A percentile compares a stretch with the other conserved stretches of the same genome.
Evolutionary conservation across 1,139 yeast genomes (phyloP).

Genomic region (Arxiozyma telluris): DNA sequence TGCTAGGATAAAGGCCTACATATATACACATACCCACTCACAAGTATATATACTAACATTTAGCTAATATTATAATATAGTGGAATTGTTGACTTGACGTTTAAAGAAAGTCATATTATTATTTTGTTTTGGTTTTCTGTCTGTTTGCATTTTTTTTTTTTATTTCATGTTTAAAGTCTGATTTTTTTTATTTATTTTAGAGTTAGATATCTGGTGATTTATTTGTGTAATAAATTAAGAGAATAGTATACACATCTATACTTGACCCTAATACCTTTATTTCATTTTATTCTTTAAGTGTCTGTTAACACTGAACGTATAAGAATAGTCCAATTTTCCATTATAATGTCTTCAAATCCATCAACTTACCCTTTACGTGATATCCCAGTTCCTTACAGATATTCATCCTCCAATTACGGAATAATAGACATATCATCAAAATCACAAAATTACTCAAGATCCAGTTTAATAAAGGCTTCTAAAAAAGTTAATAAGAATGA

Average conservation of each 20-base stretch:
- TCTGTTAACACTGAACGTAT: background rate
- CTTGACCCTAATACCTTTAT: background rate
- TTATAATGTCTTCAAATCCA: slow-evolving; percentile 4
- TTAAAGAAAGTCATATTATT: background rate
- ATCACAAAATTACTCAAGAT: background rate
- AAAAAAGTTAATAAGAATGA: background rate
- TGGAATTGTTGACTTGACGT: background rate
- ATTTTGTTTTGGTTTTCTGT: background rate
- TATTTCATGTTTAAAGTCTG: background rate
- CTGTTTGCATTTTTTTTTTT: too few species aligned
- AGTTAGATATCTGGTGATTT: background rate
- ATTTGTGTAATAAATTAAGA: background rate
- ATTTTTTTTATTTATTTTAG: background rate
- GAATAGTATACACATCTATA: background rate
- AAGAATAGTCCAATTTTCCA: background rate
- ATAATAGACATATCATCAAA: background rate
- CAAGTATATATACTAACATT: too few species aligned
- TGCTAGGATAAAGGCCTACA: background rate
- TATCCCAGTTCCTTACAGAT: slow-evolving; percentile 15
- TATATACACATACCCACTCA: too few species aligned
- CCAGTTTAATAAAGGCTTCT: background rate
- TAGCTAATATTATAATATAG: background rate
- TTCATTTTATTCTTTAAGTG: too few species aligned
- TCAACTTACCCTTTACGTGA: slow-evolving; percentile 13
- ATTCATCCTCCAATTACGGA: slow-evolving; percentile 3